Evolutionary conservation across 208 protist genomes (phyloP), one percentile per base, ranked within the genome.

Genomic region (Acanthamoeba rhysodes): DNA sequence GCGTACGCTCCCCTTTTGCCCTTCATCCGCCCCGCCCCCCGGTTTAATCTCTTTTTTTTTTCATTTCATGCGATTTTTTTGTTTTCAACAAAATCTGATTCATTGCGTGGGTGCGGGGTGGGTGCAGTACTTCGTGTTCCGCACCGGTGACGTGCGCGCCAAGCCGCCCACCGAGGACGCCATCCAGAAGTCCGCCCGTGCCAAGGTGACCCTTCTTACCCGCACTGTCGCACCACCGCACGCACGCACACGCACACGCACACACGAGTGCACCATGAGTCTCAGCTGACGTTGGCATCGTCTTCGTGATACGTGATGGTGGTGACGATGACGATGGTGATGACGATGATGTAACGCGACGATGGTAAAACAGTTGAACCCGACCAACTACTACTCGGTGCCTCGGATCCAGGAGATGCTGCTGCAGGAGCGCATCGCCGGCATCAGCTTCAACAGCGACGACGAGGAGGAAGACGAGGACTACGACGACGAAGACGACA

Each of bases 351-450:
- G 37, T 41, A 41, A 41, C 37, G 37, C 4, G 4, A 41, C 37
- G 37, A 41, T 57, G 2, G 14, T 4, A 16, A 18, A 5, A 18
- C 45, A 85, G 78, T 87, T 87, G 48, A 59, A 87, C 24, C 78
- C 78, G 78, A 41, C 37, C 45, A 87, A 87, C 50, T 59, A 59
- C 78, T 87, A 62, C 78, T 62, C 78, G 22, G 78, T 87, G 78
- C 78, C 78, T n/a, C 45, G 45, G 48, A 87, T 87, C 48, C 78
- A 87, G 78, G 78, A 87, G 78, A 53, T 53, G 78, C 78, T 87
- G 37, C 78, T 87, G 0, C 78, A 87, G 48, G 78, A 87, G 48
- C 37, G 78, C 37, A 53, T 87, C 78, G 78, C 78, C 22, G 78
- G 78, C 48, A 80, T 80, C 72, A 27, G 9, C 24, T 80, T 80